A percentile compares a stretch with the other conserved stretches of the same genome.
phyloP scores from a whole-genome alignment of 1,284 basidiomycete genomes.

The Trichosporon sp. region DNA sequence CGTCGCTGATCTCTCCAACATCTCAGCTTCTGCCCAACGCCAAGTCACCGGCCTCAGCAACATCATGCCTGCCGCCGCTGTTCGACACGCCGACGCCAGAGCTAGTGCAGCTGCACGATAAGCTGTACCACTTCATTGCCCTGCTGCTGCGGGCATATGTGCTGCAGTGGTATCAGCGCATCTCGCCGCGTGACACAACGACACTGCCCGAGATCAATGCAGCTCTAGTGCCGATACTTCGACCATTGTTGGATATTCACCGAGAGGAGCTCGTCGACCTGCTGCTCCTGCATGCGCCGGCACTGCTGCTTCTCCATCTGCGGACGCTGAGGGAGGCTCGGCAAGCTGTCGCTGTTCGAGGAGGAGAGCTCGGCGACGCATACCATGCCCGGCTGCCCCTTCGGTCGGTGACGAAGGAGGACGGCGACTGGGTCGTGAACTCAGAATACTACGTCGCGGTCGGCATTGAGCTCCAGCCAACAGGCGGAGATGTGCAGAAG shows the following conservation, averaged over 20 bases:
- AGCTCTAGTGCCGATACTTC: slow-evolving; percentile 19
- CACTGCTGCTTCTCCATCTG: slow-evolving; percentile 25
- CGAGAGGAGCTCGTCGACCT: slow-evolving; percentile 17
- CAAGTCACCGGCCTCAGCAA: background rate
- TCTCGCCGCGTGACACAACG: slow-evolving; percentile 34
- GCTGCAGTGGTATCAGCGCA: slow-evolving; percentile 34
- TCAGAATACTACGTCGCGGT: slow-evolving; percentile 43
- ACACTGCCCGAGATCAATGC: slow-evolving; percentile 13
- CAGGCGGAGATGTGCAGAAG: slow-evolving; percentile 34
- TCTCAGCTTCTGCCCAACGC: background rate
- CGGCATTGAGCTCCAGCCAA: slow-evolving; percentile 41
- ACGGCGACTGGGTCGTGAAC: background rate
- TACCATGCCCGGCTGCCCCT: slow-evolving; percentile 38
- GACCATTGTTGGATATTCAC: slow-evolving; percentile 17
- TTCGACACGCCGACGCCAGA: slow-evolving; percentile 1
- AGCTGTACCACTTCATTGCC: slow-evolving; percentile 16
- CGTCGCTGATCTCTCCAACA: background rate
- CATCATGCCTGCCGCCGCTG: slow-evolving; percentile 1
- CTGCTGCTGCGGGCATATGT: slow-evolving; percentile 31
- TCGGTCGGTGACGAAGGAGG: background rate
- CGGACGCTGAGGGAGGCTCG: slow-evolving; percentile 16
- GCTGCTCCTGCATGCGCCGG: slow-evolving; percentile 29
- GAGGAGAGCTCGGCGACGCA: background rate
- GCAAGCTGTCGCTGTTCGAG: background rate
- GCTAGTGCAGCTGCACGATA: slow-evolving; percentile 9